Base-by-base conservation (phyloP, 78 protist species). In the Chrysochromulina parva region DNA sequence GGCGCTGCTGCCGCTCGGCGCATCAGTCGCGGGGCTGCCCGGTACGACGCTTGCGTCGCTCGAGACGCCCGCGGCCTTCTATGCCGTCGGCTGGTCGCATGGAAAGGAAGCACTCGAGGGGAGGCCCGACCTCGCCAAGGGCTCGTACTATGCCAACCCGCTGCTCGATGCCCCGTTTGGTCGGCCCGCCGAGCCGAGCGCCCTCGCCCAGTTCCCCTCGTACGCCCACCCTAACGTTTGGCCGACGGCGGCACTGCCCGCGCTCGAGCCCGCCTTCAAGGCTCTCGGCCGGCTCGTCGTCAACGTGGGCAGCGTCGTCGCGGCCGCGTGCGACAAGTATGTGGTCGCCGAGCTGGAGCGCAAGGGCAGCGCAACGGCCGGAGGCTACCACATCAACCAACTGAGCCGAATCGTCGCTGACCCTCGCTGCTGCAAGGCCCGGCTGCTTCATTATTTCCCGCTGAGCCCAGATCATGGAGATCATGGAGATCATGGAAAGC, bases 11-110 rank as follows among this genome's bases (percentile, higher is more conserved):
- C 59, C 59, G 38, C 59, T 78, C 54, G 55, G 62, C n/a, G n/a
- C 6, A 38, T 13, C 13, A 14, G 22, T 86, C 50, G 90, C 76
- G 22, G 7, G 20, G 57, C 55, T 86, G 20, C 57, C 59, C 19
- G 20, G 14, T 26, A 20, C 22, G 5, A 74, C n/a, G 17, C 38
- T 9, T 20, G 62, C 10, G 47, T 10, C 38, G 50, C 50, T 26
- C 74, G 90, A 86, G 90, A 3, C 1, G 19, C 17, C 59, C 26
- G 50, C n/a, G 38, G 3, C 55, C 55, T 59, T 28, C 26, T 86
- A 86, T 13, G 1, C 80, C 50, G 13, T 86, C 90, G 90, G 90
- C 67, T 86, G 90, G 90, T 58, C 74, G 58, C 90, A 86, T 50
- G 90, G 90, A 22, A 86, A 86, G 73, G 90, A 86, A 20, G 7